Base-by-base conservation (phyloP, 148 eudicot genomes). In the Rhododendron mucronatum region DNA sequence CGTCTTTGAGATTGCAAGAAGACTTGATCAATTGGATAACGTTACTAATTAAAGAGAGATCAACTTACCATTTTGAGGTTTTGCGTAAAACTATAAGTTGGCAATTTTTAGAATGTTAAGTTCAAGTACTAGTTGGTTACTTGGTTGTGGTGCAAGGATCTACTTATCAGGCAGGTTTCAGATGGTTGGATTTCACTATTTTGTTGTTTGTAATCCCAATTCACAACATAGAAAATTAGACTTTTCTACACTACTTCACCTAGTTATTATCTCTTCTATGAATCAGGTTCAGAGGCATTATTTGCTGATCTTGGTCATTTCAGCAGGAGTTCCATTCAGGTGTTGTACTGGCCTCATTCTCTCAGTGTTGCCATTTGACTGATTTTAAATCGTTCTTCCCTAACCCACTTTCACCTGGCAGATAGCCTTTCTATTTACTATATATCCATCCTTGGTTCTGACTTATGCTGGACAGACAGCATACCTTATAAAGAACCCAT, bases 381-480 rank as follows among this genome's bases (percentile, higher is more conserved):
- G 15, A n/a, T 53, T 45, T 47, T 26, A 44, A 13, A 51, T 11
- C 7, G 0, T 30, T 28, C 18, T 26, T 79, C 63, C 12, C 45
- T 67, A 67, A 80, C 80, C 35, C 23, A 53, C 50, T 86, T 44
- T 69, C 74, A 78, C 44, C 73, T 41, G 44, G 67, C 96, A 94
- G 96, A 86, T 92, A 55, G 96, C 93, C 39, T 95, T 92, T 86
- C 50, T 91, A 63, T 86, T 86, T 75, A 90, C 91, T 14, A 91
- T 95, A 39, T 95, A 94, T 85, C 98, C 97, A 35, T 90, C 97
- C 50, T 82, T 94, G 82, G 89, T 94, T 57, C 82, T 94, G 12
- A 90, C 97, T 33, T 95, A 94, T 76, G 96, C 94, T 33, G 96
- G 98, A n/a, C 93, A 94, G 86, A 90, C 95, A 47, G 98, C 97